A percentile compares a stretch with the other conserved stretches of the same genome.
Conservation (phyloP, 345 rosid genomes). For the Rhizophora mangle region DNA sequence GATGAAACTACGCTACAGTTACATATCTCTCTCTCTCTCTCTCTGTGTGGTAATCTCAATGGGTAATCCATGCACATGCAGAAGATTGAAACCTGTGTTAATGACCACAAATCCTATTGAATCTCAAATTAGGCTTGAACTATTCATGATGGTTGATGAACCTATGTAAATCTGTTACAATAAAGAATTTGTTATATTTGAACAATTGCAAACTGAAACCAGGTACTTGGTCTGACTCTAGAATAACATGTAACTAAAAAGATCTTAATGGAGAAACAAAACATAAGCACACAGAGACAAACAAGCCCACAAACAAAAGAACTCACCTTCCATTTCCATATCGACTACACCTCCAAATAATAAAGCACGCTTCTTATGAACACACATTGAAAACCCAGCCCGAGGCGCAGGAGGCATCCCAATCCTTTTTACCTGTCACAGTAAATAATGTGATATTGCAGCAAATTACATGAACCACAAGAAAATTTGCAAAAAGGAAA, state of each 20-base stretch:
- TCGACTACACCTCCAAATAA: conserved; percentile 95
- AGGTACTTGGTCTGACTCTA: conserved; percentile 1
- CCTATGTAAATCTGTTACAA: too few species aligned
- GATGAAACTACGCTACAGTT: not conserved
- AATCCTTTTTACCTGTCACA: conserved; percentile 71
- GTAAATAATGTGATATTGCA: not conserved
- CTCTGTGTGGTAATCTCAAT: too few species aligned
- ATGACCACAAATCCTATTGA: not conserved
- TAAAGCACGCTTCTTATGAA: conserved; percentile 94
- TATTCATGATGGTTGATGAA: too few species aligned
- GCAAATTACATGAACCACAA: not conserved
- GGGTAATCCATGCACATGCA: too few species aligned
- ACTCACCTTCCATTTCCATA: conserved; percentile 87
- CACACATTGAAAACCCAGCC: conserved; percentile 88
- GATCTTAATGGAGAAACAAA: not conserved
- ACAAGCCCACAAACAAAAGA: conserved; percentile 13
- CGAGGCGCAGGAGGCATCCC: conserved; percentile 99
- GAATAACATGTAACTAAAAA: too few species aligned
- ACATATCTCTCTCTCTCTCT: too few species aligned
- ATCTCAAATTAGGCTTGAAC: too few species aligned
- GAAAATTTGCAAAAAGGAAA: not conserved
- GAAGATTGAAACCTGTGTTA: not conserved
- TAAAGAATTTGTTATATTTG: too few species aligned
- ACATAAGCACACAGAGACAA: not conserved
- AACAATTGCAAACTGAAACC: not conserved